These are phyloP conservation scores for Cyberlindnera suaveolens DNA, from an alignment of 805 yeast genomes.

Conservation along the genomic window DNA sequence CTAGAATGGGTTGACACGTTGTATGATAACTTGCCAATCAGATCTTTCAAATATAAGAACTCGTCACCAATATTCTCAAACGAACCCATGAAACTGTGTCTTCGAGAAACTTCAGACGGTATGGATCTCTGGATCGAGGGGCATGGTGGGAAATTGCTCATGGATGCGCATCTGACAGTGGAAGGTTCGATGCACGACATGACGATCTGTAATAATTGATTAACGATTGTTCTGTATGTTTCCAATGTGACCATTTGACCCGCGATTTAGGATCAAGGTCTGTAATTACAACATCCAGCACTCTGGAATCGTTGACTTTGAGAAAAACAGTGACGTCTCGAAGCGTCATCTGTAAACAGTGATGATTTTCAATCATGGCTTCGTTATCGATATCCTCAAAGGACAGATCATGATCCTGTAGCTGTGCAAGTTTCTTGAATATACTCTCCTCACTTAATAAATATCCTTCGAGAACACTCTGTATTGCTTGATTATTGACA, in stretches of 20 bases:
- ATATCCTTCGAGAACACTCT: slow-evolving; percentile 15
- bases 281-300: slow-evolving; percentile 25
- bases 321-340: slow-evolving; percentile 33
- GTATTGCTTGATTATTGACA: neutral
- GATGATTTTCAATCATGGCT: slow-evolving; percentile 13
- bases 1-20: slow-evolving; percentile 42
- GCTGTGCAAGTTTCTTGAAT: slow-evolving; percentile 14
- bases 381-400: slow-evolving; percentile 1
- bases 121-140: slow-evolving; percentile 19
- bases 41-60: slow-evolving; percentile 36
- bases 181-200: neutral
- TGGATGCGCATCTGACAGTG: slow-evolving; percentile 5
- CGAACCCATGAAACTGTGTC: slow-evolving; percentile 22
- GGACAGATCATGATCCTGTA: slow-evolving; percentile 17
- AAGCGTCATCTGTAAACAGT: slow-evolving; percentile 30
- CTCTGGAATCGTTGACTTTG: slow-evolving; percentile 10
- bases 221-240: slow-evolving; percentile 29
- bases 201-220: neutral
- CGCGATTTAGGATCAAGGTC: slow-evolving; percentile 51
- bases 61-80: slow-evolving; percentile 35
- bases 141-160: slow-evolving; percentile 6
- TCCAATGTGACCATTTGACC: slow-evolving; percentile 44
- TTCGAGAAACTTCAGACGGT: slow-evolving; percentile 1
- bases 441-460: slow-evolving; percentile 17
- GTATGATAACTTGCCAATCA: slow-evolving; percentile 16